These are phyloP conservation scores for Sclerotinia glacialis DNA, from an alignment of 2,329 filamentous ascomycete genomes.

Conservation along the genomic window DNA sequence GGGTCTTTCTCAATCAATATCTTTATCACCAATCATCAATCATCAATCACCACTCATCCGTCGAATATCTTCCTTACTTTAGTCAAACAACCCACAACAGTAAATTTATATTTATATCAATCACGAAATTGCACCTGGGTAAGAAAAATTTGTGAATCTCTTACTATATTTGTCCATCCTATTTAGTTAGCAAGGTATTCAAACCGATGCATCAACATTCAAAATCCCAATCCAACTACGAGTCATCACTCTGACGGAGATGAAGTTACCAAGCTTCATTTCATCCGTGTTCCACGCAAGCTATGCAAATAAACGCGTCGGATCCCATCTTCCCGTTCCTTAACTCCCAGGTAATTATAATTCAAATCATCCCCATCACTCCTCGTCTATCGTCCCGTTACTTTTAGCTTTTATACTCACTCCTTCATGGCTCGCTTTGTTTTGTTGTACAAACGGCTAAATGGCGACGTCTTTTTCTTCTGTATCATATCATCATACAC, in stretches of 20 bases:
- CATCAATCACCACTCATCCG: too few species aligned
- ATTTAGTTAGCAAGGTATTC: constrained; percentile 4
- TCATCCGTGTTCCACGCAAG: neutral
- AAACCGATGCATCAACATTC: neutral
- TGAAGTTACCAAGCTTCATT: neutral
- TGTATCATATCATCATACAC: neutral
- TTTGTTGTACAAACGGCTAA: neutral
- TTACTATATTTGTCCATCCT: neutral
- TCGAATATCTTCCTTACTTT: neutral
- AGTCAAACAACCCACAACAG: neutral
- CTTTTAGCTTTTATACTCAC: neutral
- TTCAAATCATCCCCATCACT: neutral
- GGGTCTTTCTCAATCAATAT: too few species aligned
- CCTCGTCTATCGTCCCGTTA: neutral
- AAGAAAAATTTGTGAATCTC: neutral
- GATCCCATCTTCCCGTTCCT: neutral
- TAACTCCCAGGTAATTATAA: constrained; percentile 1
- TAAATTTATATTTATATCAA: too few species aligned
- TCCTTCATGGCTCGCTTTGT: neutral
- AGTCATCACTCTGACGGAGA: neutral
- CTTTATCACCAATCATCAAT: neutral
- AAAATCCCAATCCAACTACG: neutral
- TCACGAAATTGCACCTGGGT: neutral
- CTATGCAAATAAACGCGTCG: neutral
- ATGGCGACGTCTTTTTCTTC: neutral